Percentiles rank a stretch among this genome's conserved stretches.
Evolutionary conservation across 306 rosid species (phyloP).

Genomic region (Sicyos edulis): DNA sequence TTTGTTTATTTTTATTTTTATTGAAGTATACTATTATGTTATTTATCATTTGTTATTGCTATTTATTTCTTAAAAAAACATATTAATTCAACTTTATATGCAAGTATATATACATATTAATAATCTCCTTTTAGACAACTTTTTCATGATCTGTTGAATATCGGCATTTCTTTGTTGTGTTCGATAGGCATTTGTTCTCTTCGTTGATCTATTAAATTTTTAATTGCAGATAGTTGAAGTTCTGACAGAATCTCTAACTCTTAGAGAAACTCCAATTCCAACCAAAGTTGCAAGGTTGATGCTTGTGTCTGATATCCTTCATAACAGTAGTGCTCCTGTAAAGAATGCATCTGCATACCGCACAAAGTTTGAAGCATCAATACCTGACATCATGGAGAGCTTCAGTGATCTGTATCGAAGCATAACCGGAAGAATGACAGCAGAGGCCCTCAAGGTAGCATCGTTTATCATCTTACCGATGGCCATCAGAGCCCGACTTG

Average conservation of each 20-base stretch:
- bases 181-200: background rate
- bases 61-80: too few relatives aligned
- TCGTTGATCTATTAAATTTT: constrained; percentile 19
- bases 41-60: too few relatives aligned
- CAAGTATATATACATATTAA: too few relatives aligned
- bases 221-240: constrained; percentile 90
- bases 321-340: constrained; percentile 99
- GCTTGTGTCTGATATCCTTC: constrained; percentile 99
- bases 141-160: too few relatives aligned
- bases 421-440: constrained; percentile 90
- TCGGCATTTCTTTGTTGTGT: too few relatives aligned
- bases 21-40: too few relatives aligned
- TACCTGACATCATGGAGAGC: constrained; percentile 97
- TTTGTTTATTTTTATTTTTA: too few relatives aligned
- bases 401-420: constrained; percentile 90
- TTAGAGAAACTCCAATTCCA: constrained; percentile 94
- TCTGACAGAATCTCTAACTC: constrained; percentile 94
- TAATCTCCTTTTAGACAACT: too few relatives aligned
- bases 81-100: too few relatives aligned
- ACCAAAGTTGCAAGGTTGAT: constrained; percentile 98
- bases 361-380: constrained; percentile 87
- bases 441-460: constrained; percentile 92
- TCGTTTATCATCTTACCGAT: background rate
- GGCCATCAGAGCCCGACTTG: background rate
- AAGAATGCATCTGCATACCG: constrained; percentile 99